phyloP scores from a whole-genome alignment of 805 yeast genomes.

The Lachancea nothofagi region DNA sequence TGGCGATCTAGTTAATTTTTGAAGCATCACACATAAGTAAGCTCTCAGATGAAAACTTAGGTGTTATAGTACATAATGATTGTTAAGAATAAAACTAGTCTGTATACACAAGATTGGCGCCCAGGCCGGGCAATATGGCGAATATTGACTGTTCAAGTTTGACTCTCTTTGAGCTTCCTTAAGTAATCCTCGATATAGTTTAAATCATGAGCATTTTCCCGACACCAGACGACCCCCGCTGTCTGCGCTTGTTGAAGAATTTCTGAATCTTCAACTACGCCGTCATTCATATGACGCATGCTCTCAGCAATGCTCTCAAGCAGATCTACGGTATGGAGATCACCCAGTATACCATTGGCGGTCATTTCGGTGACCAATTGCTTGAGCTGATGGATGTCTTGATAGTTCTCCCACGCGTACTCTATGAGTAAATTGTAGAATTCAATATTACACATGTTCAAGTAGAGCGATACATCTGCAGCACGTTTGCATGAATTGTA shows the following conservation, averaged over 20 bases:
- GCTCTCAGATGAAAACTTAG: not conserved
- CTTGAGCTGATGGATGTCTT: conserved; percentile 19
- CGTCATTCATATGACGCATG: conserved; percentile 22
- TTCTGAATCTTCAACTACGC: conserved; percentile 15
- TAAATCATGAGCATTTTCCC: conserved; percentile 20
- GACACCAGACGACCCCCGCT: conserved; percentile 25
- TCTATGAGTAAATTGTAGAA: conserved; percentile 29
- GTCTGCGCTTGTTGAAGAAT: not conserved
- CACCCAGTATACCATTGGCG: conserved; percentile 31
- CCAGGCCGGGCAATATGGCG: not conserved
- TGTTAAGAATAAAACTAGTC: conserved; percentile 1
- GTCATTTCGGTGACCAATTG: conserved; percentile 28
- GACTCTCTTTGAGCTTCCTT: conserved; percentile 17
- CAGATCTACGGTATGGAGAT: conserved; percentile 25
- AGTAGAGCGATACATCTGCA: conserved; percentile 25
- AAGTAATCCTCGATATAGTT: conserved; percentile 22
- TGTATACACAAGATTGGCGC: not conserved
- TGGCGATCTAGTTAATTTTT: not conserved
- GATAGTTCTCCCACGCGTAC: conserved; percentile 28
- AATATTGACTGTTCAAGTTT: conserved; percentile 7
- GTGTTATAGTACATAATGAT: conserved; percentile 5
- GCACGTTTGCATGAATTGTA: conserved; percentile 26
- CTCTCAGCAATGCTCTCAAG: conserved; percentile 17
- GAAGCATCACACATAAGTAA: not conserved
- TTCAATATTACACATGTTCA: conserved; percentile 28